Base-by-base conservation (phyloP, 345 rosid species). In the Acer yangbiense region DNA sequence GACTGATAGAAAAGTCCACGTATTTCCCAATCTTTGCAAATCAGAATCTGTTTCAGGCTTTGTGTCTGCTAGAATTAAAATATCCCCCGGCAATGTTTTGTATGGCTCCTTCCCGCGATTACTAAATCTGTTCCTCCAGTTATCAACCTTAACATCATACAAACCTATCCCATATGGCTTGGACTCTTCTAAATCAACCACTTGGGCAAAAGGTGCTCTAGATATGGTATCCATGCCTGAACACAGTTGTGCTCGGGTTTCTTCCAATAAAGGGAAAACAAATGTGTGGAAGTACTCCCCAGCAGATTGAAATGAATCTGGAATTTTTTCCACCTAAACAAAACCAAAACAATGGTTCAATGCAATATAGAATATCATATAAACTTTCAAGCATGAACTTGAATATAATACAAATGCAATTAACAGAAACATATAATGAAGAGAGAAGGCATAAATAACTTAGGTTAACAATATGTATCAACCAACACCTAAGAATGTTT, bases 31-130 rank as follows among this genome's bases (percentile, higher is more conserved):
- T 82, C 83, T 73, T 57, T 55, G 73, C 55, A 87, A 65, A 21
- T 89, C 90, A 60, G 78, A 75, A 12, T 48, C 85, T 25, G 72
- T 46, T 86, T 78, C 76, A 4, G 87, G 90, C 58, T 77, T 81
- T n/a, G 43, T 77, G 50, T 81, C 71, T 8, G 87, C 65, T 27
- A 89, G 43, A 39, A 85, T 20, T 35, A 87, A 35, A 27, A 87
- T 29, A 63, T 86, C 90, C n/a, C 86, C 85, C 6, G 84, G 87
- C 76, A 79, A 65, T n/a, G 87, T 83, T 69, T 65, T 82, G 78
- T 83, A 87, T 27, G 84, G 78, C 68, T 77, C 83, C 43, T 63
- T 78, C n/a, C 70, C 82, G 35, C 16, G 43, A 50, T 18, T 65
- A 25, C 54, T 77, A 20, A 11, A 61, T 65, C 80, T 76, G 66